Percentiles rank a stretch among this genome's conserved stretches.
Conservation (phyloP, 1,139 yeast species). For the Lodderomyces orthopsilosis region DNA sequence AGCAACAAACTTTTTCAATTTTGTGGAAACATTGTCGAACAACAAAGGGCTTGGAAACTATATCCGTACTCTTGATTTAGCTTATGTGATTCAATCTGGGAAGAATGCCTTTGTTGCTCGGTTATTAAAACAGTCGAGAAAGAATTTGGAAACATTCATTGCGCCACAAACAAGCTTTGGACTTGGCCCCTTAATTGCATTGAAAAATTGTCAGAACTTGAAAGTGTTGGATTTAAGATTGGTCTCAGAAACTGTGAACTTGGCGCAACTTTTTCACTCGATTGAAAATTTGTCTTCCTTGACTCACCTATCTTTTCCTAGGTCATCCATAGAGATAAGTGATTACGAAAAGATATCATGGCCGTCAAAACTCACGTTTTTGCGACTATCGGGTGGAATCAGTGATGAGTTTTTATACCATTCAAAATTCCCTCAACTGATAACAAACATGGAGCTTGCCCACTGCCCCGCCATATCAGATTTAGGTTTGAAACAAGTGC, state of each 20-base stretch:
- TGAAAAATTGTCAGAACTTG: conserved; percentile 65
- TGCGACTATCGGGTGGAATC: conserved; percentile 86
- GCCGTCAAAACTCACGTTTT: conserved; percentile 73
- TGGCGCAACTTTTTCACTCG: conserved; percentile 74
- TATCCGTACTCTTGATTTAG: conserved; percentile 61
- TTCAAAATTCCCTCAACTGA: conserved; percentile 67
- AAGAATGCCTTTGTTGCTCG: conserved; percentile 88
- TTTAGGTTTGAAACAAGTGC: conserved; percentile 56
- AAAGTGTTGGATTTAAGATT: conserved; percentile 74
- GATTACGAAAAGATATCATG: conserved; percentile 56
- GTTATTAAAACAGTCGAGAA: conserved; percentile 69
- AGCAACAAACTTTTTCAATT: conserved; percentile 65
- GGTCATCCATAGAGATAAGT: conserved; percentile 78
- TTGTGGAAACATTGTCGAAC: conserved; percentile 65
- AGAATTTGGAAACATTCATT: conserved; percentile 60
- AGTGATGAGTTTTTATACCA: conserved; percentile 71
- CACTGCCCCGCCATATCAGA: conserved; percentile 80
- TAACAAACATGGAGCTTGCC: conserved; percentile 71
- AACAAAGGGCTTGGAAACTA: conserved; percentile 41
- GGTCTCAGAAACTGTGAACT: conserved; percentile 86
- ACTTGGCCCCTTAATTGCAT: conserved; percentile 75
- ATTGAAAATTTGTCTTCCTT: conserved; percentile 60
- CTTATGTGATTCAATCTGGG: conserved; percentile 85
- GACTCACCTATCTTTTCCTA: conserved; percentile 80
- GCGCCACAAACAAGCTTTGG: conserved; percentile 98